Conservation (phyloP, 805 yeast genomes). For the Barnettozyma pratensis region DNA sequence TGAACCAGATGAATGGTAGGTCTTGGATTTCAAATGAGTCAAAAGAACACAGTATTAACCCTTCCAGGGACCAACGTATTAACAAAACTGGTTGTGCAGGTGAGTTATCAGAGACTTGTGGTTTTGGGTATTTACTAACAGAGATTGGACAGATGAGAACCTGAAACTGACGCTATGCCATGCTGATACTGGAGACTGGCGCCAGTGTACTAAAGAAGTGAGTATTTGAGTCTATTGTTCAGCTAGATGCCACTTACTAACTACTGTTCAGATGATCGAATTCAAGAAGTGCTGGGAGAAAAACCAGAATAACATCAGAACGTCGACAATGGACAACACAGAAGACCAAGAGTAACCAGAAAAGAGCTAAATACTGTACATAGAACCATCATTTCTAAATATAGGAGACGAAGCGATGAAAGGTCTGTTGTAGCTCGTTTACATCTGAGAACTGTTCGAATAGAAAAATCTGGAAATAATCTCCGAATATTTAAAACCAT, state of each 20-base stretch:
- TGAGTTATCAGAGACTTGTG: conserved; percentile 22
- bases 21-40: background rate
- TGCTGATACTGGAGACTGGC: conserved; percentile 80
- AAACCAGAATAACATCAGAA: conserved; percentile 34
- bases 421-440: too few relatives aligned
- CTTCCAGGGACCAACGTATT: conserved; percentile 61
- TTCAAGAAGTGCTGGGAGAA: conserved; percentile 39
- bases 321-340: conserved; percentile 30
- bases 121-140: background rate
- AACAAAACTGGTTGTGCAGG: conserved; percentile 69
- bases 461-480: background rate
- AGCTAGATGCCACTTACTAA: background rate
- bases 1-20: conserved; percentile 67
- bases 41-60: background rate
- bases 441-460: background rate
- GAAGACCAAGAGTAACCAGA: background rate
- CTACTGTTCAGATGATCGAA: conserved; percentile 31
- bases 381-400: background rate
- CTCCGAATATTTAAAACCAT: too few relatives aligned
- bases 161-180: conserved; percentile 67
- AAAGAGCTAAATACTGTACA: background rate
- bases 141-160: conserved; percentile 46
- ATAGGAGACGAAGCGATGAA: background rate
- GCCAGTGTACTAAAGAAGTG: conserved; percentile 63
- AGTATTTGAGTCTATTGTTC: conserved; percentile 17